A percentile compares a stretch with the other conserved stretches of the same genome.
Evolutionary conservation across 2,329 filamentous ascomycete species (phyloP).

Genomic region (Coniella lustricola): DNA sequence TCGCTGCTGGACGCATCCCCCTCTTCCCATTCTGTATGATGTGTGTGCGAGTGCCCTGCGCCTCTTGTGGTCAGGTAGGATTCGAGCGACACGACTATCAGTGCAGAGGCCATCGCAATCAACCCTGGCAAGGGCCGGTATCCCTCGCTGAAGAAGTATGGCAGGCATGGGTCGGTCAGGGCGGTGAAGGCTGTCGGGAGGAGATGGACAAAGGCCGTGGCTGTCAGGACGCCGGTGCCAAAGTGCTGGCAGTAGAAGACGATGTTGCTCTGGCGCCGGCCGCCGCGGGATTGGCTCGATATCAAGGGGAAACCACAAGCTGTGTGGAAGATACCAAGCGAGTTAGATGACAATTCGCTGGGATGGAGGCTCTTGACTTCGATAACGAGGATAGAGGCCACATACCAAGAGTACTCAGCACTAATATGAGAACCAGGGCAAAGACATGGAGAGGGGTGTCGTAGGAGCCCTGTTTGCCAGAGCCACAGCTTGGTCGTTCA

Average conservation of each 20-base stretch:
- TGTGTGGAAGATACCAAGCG: slow-evolving; percentile 20
- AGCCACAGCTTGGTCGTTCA: slow-evolving; percentile 45
- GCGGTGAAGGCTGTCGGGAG: slow-evolving; percentile 62
- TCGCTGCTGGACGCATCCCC: slow-evolving; percentile 27
- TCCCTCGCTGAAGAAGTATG: slow-evolving; percentile 69
- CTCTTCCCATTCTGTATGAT: slow-evolving; percentile 44
- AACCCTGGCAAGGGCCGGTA: slow-evolving; percentile 76
- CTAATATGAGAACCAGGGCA: slow-evolving; percentile 59
- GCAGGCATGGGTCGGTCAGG: slow-evolving; percentile 64
- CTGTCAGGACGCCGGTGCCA: slow-evolving; percentile 78
- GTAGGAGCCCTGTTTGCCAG: slow-evolving; percentile 48
- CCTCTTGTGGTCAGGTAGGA: slow-evolving; percentile 76
- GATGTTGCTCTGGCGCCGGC: slow-evolving; percentile 50
- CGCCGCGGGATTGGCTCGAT: slow-evolving; percentile 50
- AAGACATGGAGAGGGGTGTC: slow-evolving; percentile 61
- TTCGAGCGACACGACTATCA: slow-evolving; percentile 77
- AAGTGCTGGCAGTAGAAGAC: slow-evolving; percentile 67
- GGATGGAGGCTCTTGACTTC: slow-evolving; percentile 6
- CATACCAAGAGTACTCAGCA: slow-evolving; percentile 51
- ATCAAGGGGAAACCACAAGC: slow-evolving; percentile 62
- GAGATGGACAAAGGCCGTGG: slow-evolving; percentile 77
- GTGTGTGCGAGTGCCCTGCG: slow-evolving; percentile 54
- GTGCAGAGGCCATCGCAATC: slow-evolving; percentile 74
- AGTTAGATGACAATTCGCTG: slow-evolving; percentile 15
- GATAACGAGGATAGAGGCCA: background rate